These are phyloP conservation scores for Saksenaea vasiformis DNA, from an alignment of 371 early-diverging fungal genomes.

Conservation along the genomic window DNA sequence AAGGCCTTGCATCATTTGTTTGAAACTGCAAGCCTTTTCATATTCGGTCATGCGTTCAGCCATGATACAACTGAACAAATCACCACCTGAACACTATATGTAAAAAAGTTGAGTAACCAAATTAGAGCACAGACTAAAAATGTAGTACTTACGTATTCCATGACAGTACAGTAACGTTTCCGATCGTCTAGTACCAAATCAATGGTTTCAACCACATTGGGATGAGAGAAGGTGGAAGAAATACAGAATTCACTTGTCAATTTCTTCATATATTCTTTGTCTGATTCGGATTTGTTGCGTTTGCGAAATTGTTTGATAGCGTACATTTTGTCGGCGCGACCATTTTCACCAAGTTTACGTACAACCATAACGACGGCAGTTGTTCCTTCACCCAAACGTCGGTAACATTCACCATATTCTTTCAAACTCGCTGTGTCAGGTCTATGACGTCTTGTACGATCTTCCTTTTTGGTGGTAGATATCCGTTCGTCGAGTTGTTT, in stretches of 20 bases:
- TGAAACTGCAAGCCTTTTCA: slow-evolving; percentile 89
- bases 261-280: slow-evolving; percentile 89
- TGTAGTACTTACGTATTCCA: slow-evolving; percentile 72
- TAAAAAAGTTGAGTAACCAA: no score
- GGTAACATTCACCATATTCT: slow-evolving; percentile 81
- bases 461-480: neutral
- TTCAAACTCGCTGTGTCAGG: slow-evolving; percentile 43
- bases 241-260: slow-evolving; percentile 93
- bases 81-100: slow-evolving; percentile 82
- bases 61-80: slow-evolving; percentile 77
- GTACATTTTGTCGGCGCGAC: slow-evolving; percentile 68
- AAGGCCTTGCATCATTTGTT: slow-evolving; percentile 90
- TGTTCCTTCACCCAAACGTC: slow-evolving; percentile 86
- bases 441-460: slow-evolving; percentile 17
- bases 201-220: slow-evolving; percentile 86
- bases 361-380: slow-evolving; percentile 89
- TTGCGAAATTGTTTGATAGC: slow-evolving; percentile 94
- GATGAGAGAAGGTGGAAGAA: slow-evolving; percentile 77
- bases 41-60: slow-evolving; percentile 69
- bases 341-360: slow-evolving; percentile 60
- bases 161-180: slow-evolving; percentile 92
- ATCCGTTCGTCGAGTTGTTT: slow-evolving; percentile 7
- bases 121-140: no score
- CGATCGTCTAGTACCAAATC: slow-evolving; percentile 92
- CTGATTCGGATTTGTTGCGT: slow-evolving; percentile 77